These are phyloP conservation scores for Phytopythium montanum DNA, from an alignment of 352 stramenopile genomes.

Conservation along the genomic window DNA sequence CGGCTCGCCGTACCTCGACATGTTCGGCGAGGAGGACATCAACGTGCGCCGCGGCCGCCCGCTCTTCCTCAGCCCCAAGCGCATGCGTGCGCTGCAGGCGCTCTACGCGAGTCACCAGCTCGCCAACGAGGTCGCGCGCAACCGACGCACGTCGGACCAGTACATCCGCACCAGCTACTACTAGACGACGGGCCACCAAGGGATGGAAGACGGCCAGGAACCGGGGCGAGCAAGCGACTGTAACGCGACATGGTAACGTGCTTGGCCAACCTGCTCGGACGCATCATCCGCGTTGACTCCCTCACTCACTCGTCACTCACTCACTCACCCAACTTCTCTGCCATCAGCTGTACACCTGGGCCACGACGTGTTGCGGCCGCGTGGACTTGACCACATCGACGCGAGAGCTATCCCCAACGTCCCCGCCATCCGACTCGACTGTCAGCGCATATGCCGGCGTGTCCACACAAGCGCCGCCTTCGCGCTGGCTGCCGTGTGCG, in stretches of 20 bases:
- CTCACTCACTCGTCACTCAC: neutral
- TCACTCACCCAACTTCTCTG: neutral
- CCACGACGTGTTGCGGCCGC: conserved; percentile 55
- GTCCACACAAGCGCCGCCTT: conserved; percentile 36
- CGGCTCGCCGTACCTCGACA: conserved; percentile 81
- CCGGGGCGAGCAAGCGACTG: neutral
- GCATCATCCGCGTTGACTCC: neutral
- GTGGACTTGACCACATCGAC: conserved; percentile 44
- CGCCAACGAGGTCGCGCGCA: conserved; percentile 76
- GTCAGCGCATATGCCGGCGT: conserved; percentile 36
- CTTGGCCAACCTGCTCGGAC: neutral
- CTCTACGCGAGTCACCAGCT: conserved; percentile 80
- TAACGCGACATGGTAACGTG: conserved; percentile 4
- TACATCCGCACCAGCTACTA: conserved; percentile 61
- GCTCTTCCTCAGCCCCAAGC: conserved; percentile 69
- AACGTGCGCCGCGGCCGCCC: conserved; percentile 73
- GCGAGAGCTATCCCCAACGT: conserved; percentile 5
- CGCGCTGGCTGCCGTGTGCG: conserved; percentile 12
- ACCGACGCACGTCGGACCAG: conserved; percentile 81
- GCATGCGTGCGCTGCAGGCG: conserved; percentile 64
- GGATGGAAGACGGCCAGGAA: neutral
- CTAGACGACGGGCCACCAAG: neutral
- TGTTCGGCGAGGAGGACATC: conserved; percentile 88
- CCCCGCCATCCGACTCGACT: neutral
- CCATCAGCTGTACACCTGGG: conserved; percentile 48